Base-by-base conservation (phyloP, 805 yeast species). In the Nakazawaea populi region DNA sequence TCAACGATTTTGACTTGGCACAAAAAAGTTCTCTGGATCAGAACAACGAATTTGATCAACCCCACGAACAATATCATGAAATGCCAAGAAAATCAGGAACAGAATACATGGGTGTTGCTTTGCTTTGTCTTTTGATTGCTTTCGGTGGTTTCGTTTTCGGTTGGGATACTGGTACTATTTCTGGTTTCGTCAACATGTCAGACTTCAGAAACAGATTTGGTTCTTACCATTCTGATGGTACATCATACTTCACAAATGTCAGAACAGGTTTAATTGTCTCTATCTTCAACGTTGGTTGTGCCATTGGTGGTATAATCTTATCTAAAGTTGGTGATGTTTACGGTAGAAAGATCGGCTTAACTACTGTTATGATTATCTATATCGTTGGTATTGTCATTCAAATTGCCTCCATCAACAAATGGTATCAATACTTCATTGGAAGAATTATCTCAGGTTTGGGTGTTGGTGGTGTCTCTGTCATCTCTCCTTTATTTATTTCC, bases 141-240 rank as follows among this genome's bases (percentile, higher is more conserved):
- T 85, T 85, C 55, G 89, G 89, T 70, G 91, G 90, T 44, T 85
- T 80, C 63, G 83, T 84, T 43, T 85, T 82, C 60, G 90, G 90
- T 54, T 84, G 84, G 76, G 90, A 84, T 71, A 85, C 88, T 47
- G 90, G 89, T 71, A 83, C 89, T 56, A 79, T 83, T 65, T 82
- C 87, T 40, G 89, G 89, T 57, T 80, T 84, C 59, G 80, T 83
- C 46, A 79, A 79, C 62, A 79, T 83, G 82, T 58, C 71, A n/a
- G 80, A 81, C 55, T 84, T 77, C 65, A 61, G 68, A 48, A 51
- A 56, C 18, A 69, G 83, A 58, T 82, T 83, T 56, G 89, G 87
- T 61, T 66, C 71, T 54, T 27, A 55, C 3, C 55, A 69, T 52
- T 46, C 62, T 5, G 60, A 61, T n/a, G 85, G 84, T 52, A 65